These are phyloP conservation scores for Talaromyces proteolyticus DNA, from an alignment of 495 filamentous ascomycete genomes.

Conservation along the genomic window DNA sequence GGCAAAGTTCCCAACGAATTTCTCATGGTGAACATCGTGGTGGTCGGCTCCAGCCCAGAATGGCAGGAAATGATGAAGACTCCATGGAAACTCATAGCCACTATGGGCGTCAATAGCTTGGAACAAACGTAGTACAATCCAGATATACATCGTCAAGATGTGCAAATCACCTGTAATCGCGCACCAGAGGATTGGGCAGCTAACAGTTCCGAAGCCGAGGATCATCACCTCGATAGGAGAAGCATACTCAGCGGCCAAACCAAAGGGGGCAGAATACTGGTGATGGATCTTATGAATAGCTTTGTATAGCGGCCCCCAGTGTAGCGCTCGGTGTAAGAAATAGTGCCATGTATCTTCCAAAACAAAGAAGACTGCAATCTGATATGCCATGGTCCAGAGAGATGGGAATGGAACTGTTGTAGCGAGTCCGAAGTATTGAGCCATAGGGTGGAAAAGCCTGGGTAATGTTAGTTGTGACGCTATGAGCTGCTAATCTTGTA, in stretches of 20 bases:
- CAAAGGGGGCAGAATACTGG: constrained; percentile 95
- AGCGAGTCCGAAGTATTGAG: constrained; percentile 82
- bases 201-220: constrained; percentile 87
- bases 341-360: constrained; percentile 98
- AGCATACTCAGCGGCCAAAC: constrained; percentile 93
- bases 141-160: constrained; percentile 95
- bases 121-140: constrained; percentile 90
- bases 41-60: constrained; percentile 98
- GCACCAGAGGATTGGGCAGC: constrained; percentile 79
- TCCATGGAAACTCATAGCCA: constrained; percentile 98
- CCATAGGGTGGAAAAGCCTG: constrained; percentile 95
- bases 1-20: constrained; percentile 95
- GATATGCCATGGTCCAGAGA: constrained; percentile 77
- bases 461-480: neutral
- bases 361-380: constrained; percentile 92
- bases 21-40: constrained; percentile 95
- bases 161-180: constrained; percentile 80
- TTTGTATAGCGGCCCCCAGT: constrained; percentile 94
- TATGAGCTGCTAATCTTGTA: neutral
- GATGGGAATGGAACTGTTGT: constrained; percentile 88
- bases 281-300: constrained; percentile 98
- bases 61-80: constrained; percentile 87
- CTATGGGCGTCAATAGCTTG: constrained; percentile 97
- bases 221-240: constrained; percentile 97
- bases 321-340: constrained; percentile 89